Evolutionary conservation across 768 basidiomycete genomes (phyloP), one percentile per base, ranked within the genome.

Genomic region (Porphyrellus cyaneotinctus): DNA sequence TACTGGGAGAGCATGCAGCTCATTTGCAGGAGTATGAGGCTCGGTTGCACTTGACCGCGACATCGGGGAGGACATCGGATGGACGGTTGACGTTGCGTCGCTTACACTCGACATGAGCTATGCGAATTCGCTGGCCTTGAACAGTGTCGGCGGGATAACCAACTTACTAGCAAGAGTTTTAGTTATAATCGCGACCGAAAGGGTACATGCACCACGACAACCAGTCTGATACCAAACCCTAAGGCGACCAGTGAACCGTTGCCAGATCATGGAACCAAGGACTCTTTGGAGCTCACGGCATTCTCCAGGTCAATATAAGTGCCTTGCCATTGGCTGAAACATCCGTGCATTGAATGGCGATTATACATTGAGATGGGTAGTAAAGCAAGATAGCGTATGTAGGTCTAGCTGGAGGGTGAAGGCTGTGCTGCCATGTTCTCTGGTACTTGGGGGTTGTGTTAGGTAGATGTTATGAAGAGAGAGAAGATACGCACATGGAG

Each of bases 401-500:
- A 73, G 59, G 68, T 83, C 79, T 82, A 82, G 70, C 75, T 70
- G 53, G 72, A 70, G 49, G 75, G 59, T 47, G 77, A 68, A 36
- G 60, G 73, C 15, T 78, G 81, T 55, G 81, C 72, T 42, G 80
- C 69, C 76, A 82, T 80, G 32, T 72, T 73, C 57, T 80, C 76
- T 30, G 83, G 82, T 69, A 83, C 79, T 82, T 41, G 47, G 38
- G 24, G 28, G 49, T 3, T 14, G 3, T 26, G 33, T 60, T 60
- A n/a, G 60, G 58, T 42, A 22, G 14, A 22, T 12, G 13, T 11
- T 24, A 43, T 4, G n/a, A n/a, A 42, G 55, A 51, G 32, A 33
- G 42, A 32, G 12, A 8, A 41, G 31, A 17, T 8, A 77, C 91
- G 66, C 63, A 93, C 91, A 59, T 68, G 84, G 87, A 55, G 88